These are phyloP conservation scores for Chaetomium globosum DNA, from an alignment of 2,329 filamentous ascomycete species.

Conservation along the genomic window DNA sequence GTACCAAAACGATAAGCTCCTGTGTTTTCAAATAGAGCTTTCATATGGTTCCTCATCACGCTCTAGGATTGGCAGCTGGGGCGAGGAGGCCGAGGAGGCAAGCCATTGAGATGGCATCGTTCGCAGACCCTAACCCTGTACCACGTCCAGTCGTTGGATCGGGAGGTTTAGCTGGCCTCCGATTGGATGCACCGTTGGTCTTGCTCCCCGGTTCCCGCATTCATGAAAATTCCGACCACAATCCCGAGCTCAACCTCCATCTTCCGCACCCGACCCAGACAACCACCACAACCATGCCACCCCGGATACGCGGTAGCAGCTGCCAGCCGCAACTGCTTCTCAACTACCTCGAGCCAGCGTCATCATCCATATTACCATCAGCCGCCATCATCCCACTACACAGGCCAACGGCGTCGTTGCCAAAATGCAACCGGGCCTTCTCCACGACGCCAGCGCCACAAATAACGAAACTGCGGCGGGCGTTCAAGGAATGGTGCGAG, in stretches of 20 bases:
- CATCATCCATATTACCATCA: constrained; percentile 2
- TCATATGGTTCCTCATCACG: not conserved
- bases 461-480: constrained; percentile 44
- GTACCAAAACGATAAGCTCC: not conserved
- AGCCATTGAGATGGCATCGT: no score
- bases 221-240: constrained; percentile 21
- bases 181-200: not conserved
- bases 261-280: constrained; percentile 14
- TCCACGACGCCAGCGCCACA: constrained; percentile 46
- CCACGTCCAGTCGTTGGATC: not conserved
- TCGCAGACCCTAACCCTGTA: constrained; percentile 8
- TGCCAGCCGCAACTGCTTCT: constrained; percentile 31
- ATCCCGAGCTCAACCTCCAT: constrained; percentile 18
- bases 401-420: constrained; percentile 14
- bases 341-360: constrained; percentile 26
- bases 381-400: constrained; percentile 10
- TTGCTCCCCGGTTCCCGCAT: not conserved
- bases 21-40: not conserved
- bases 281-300: constrained; percentile 32
- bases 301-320: constrained; percentile 35
- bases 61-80: no score
- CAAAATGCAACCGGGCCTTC: constrained; percentile 40
- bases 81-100: no score
- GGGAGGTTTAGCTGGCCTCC: no score
- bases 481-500: constrained; percentile 46